Conservation (phyloP, 345 rosid genomes). For the Clarkia xantiana region DNA sequence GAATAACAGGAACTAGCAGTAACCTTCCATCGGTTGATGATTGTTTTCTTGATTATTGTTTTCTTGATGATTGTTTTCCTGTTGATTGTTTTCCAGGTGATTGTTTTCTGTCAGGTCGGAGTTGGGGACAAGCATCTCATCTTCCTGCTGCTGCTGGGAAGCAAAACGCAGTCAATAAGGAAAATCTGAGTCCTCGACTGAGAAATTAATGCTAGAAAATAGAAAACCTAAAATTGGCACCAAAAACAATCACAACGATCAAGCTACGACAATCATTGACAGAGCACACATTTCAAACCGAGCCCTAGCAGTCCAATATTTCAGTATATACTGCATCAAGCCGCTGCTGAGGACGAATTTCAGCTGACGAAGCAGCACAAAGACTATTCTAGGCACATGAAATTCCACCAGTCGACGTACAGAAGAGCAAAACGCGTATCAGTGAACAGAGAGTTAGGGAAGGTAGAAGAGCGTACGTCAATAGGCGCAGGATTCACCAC, state of each 20-base stretch:
- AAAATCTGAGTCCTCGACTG: no score
- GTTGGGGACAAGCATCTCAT: slow-evolving; percentile 86
- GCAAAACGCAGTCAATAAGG: slow-evolving; percentile 6
- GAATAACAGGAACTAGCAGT: no score
- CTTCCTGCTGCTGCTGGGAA: slow-evolving; percentile 51
- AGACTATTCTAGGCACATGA: background rate
- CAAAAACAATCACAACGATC: no score
- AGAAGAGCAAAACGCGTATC: background rate
- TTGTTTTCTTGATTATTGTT: no score
- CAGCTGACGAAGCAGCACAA: no score
- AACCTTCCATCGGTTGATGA: slow-evolving; percentile 55
- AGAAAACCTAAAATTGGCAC: no score
- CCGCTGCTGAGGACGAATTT: no score
- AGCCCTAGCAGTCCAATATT: no score
- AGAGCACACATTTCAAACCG: no score
- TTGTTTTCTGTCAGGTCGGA: slow-evolving; percentile 56
- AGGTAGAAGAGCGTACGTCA: slow-evolving; percentile 23
- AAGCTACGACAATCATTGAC: background rate
- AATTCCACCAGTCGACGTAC: background rate
- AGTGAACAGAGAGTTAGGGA: background rate
- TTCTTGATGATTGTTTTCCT: no score
- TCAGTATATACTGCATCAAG: no score
- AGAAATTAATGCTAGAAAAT: no score
- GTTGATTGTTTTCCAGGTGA: slow-evolving; percentile 21
- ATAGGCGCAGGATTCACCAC: slow-evolving; percentile 49